A percentile compares a stretch with the other conserved stretches of the same genome.
Evolutionary conservation across 768 basidiomycete genomes (phyloP).

Genomic region (Roridomyces roridus): DNA sequence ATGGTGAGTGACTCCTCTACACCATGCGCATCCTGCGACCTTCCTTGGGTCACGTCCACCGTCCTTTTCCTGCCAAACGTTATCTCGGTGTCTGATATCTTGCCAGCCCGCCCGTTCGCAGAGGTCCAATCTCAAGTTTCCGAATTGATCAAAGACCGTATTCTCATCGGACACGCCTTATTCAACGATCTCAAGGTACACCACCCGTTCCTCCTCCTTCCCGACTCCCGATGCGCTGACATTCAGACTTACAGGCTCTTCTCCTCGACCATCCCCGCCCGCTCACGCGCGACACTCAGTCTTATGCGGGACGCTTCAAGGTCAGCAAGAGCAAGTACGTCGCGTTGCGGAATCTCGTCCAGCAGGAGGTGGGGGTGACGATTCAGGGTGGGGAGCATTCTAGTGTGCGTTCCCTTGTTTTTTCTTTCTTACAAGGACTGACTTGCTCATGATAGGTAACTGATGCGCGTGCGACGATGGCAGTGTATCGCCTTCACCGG

Average conservation of each 20-base stretch:
- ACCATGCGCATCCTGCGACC: background rate
- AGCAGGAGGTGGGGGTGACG: slow-evolving; percentile 77
- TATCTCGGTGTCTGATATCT: background rate
- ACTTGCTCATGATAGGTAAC: slow-evolving; percentile 63
- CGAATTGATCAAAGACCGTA: slow-evolving; percentile 74
- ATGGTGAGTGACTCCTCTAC: slow-evolving; percentile 50
- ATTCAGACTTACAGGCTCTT: slow-evolving; percentile 52
- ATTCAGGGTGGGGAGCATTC: slow-evolving; percentile 93
- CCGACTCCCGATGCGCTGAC: slow-evolving; percentile 9
- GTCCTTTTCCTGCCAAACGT: too few species aligned
- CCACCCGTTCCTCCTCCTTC: slow-evolving; percentile 15
- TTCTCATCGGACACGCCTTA: slow-evolving; percentile 91
- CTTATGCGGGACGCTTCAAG: slow-evolving; percentile 62
- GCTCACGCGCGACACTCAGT: slow-evolving; percentile 74
- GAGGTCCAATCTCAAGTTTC: slow-evolving; percentile 83
- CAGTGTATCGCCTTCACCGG: slow-evolving; percentile 83
- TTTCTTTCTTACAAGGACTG: background rate
- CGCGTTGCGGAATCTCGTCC: slow-evolving; percentile 80
- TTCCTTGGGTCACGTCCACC: too few species aligned
- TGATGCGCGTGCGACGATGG: slow-evolving; percentile 96
- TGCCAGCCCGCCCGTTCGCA: slow-evolving; percentile 74
- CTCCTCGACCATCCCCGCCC: slow-evolving; percentile 73
- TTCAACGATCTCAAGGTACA: slow-evolving; percentile 86
- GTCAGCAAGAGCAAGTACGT: slow-evolving; percentile 66
- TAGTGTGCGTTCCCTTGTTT: slow-evolving; percentile 76